A percentile compares a stretch with the other conserved stretches of the same genome.
phyloP scores from a whole-genome alignment of 2,329 filamentous ascomycete genomes.

The Phialophora macrospora region DNA sequence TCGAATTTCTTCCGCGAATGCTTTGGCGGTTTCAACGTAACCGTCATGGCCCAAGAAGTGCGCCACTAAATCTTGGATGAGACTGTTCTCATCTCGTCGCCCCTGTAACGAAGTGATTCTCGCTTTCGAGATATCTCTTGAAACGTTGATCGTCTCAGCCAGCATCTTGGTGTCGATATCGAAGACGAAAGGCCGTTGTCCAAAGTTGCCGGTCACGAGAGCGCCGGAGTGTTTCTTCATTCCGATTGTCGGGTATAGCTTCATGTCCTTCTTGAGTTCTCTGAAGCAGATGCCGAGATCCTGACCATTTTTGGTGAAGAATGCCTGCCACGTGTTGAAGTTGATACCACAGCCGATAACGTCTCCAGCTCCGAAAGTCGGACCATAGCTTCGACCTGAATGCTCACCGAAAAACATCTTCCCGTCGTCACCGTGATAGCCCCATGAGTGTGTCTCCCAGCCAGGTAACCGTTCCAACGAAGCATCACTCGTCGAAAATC shows the following conservation, averaged over 20 bases:
- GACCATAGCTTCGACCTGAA: slow-evolving; percentile 62
- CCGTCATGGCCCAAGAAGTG: slow-evolving; percentile 95
- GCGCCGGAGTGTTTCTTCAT: slow-evolving; percentile 67
- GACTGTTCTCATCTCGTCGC: slow-evolving; percentile 65
- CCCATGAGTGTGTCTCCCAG: slow-evolving; percentile 70
- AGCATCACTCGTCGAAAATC: slow-evolving; percentile 65
- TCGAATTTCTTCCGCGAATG: slow-evolving; percentile 81
- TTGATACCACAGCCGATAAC: slow-evolving; percentile 69
- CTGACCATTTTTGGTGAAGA: slow-evolving; percentile 68
- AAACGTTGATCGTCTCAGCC: slow-evolving; percentile 65
- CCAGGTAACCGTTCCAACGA: slow-evolving; percentile 65
- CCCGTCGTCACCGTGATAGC: slow-evolving; percentile 70
- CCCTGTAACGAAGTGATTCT: slow-evolving; percentile 66
- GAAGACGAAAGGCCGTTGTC: slow-evolving; percentile 77
- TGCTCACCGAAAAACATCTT: slow-evolving; percentile 65
- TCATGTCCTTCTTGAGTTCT: slow-evolving; percentile 48
- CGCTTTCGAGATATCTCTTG: slow-evolving; percentile 64
- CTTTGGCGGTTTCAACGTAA: slow-evolving; percentile 88
- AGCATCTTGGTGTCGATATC: slow-evolving; percentile 82
- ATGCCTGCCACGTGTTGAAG: slow-evolving; percentile 64
- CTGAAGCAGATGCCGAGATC: slow-evolving; percentile 61
- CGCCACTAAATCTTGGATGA: slow-evolving; percentile 81
- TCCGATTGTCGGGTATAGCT: slow-evolving; percentile 63
- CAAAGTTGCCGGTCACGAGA: slow-evolving; percentile 66
- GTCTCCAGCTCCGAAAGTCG: slow-evolving; percentile 63